phyloP scores from a whole-genome alignment of 441 rosid genomes.

The Melastoma candidum region DNA sequence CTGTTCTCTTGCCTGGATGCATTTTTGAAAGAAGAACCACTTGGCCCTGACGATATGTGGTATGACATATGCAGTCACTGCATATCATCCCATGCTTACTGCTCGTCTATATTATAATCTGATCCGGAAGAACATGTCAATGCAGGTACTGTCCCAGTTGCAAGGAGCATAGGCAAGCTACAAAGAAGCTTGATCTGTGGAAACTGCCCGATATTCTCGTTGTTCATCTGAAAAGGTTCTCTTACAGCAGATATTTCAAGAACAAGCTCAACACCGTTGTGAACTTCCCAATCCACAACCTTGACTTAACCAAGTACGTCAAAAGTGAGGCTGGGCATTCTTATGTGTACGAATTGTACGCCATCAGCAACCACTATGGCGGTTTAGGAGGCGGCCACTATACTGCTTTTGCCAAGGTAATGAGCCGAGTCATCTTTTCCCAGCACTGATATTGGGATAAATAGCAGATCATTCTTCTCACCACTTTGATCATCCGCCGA shows the following conservation, averaged over 20 bases:
- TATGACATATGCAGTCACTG: slow-evolving; percentile 12
- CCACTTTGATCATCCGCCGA: no score
- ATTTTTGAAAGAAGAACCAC: slow-evolving; percentile 66
- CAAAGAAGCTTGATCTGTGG: slow-evolving; percentile 74
- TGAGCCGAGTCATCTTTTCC: background rate
- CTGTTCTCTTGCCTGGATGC: slow-evolving; percentile 61
- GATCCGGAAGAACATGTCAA: background rate
- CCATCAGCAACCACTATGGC: slow-evolving; percentile 68
- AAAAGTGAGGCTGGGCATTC: slow-evolving; percentile 40
- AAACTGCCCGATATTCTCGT: slow-evolving; percentile 62
- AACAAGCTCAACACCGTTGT: slow-evolving; percentile 51
- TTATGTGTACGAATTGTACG: slow-evolving; percentile 45
- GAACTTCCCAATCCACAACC: slow-evolving; percentile 47
- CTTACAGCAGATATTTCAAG: slow-evolving; percentile 48
- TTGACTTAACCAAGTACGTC: slow-evolving; percentile 52
- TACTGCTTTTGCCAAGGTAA: slow-evolving; percentile 64
- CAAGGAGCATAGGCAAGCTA: slow-evolving; percentile 65
- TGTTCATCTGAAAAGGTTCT: slow-evolving; percentile 64
- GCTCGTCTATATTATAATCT: background rate
- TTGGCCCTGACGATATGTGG: slow-evolving; percentile 78
- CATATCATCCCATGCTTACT: background rate
- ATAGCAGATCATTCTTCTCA: no score
- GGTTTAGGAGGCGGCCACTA: slow-evolving; percentile 67
- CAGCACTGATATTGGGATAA: background rate
- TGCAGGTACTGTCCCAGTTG: slow-evolving; percentile 63